phyloP scores from a whole-genome alignment of 805 yeast genomes.

The Blastobotrys terrestris region DNA sequence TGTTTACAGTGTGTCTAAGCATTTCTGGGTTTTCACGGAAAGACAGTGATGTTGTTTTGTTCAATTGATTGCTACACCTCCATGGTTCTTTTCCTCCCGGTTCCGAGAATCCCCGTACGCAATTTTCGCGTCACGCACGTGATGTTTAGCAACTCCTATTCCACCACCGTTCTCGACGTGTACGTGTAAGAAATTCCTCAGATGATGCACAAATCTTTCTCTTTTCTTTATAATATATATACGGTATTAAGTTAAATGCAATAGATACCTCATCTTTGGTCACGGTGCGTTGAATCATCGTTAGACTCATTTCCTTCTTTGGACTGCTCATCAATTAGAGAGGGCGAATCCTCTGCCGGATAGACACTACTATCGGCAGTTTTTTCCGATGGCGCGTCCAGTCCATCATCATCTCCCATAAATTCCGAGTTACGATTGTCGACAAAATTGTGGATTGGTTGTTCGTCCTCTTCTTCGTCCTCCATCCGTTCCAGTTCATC shows the following conservation, averaged over 20 bases:
- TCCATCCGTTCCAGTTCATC: slow-evolving; percentile 28
- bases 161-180: too few species aligned
- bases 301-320: background rate
- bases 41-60: background rate
- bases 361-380: background rate
- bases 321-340: background rate
- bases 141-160: background rate
- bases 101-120: background rate
- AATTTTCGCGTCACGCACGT: background rate
- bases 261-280: too few species aligned
- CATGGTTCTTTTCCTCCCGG: background rate
- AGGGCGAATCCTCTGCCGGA: background rate
- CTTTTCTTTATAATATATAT: too few species aligned
- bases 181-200: too few species aligned
- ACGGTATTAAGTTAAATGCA: background rate
- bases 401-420: background rate
- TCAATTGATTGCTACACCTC: background rate
- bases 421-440: background rate
- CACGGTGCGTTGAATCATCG: too few species aligned
- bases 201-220: too few species aligned
- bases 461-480: slow-evolving; percentile 6
- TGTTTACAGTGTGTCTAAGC: background rate
- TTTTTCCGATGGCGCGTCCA: background rate
- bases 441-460: background rate
- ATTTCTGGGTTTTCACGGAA: background rate